Percentiles rank a stretch among this genome's conserved stretches.
Conservation (phyloP, 164 flowering plant species). For the Litsea cubeba region DNA sequence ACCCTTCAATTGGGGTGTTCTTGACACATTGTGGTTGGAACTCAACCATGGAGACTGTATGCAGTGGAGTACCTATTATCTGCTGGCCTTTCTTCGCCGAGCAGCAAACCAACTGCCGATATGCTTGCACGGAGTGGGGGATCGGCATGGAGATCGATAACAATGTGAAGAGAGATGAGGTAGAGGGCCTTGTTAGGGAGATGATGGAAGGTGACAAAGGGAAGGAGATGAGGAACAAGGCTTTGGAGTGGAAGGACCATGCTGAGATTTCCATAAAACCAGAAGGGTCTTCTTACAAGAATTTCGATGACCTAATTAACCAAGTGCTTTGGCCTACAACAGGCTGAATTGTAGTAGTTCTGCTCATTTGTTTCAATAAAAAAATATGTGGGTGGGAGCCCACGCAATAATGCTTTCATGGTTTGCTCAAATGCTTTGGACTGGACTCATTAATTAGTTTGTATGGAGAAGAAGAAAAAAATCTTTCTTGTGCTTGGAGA, state of each 20-base stretch:
- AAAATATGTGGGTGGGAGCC: too few species aligned
- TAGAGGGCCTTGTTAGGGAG: slow-evolving; percentile 24
- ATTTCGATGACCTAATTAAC: slow-evolving; percentile 18
- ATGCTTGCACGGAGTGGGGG: slow-evolving; percentile 26
- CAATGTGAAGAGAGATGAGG: slow-evolving; percentile 30
- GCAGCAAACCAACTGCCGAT: slow-evolving; percentile 33
- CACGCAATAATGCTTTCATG: too few species aligned
- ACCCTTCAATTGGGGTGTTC: slow-evolving; percentile 24
- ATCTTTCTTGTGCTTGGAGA: too few species aligned
- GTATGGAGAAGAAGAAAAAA: too few species aligned
- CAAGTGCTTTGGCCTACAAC: slow-evolving; percentile 7
- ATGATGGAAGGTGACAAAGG: slow-evolving; percentile 37
- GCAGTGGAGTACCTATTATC: slow-evolving; percentile 36
- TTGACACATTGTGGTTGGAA: slow-evolving; percentile 35
- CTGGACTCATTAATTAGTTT: too few species aligned
- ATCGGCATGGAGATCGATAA: slow-evolving; percentile 24
- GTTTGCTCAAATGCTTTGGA: too few species aligned
- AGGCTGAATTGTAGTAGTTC: too few species aligned
- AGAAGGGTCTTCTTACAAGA: slow-evolving; percentile 32
- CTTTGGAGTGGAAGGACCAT: slow-evolving; percentile 27
- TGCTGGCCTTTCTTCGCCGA: slow-evolving; percentile 62
- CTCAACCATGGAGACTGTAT: slow-evolving; percentile 22
- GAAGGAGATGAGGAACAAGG: slow-evolving; percentile 22
- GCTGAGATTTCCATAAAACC: slow-evolving; percentile 23
- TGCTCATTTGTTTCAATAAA: too few species aligned